Percentiles rank a stretch among this genome's conserved stretches.
Conservation (phyloP, 1,139 yeast species). For the Nakaseomyces uthaithaninus region DNA sequence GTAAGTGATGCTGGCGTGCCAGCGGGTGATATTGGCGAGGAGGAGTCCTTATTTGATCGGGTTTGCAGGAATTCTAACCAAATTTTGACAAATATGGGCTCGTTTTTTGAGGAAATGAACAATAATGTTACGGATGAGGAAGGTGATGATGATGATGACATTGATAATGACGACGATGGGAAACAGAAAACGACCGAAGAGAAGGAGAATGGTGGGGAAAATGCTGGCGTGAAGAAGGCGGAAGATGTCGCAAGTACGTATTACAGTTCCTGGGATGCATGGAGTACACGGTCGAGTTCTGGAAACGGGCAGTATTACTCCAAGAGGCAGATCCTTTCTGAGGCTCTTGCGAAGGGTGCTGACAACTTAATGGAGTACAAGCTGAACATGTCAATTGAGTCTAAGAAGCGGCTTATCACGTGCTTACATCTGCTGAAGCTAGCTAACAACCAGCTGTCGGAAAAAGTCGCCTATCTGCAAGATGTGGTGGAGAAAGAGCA, state of each 20-base stretch:
- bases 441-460: constrained; percentile 64
- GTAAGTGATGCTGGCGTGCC: not conserved
- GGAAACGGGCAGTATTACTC: constrained; percentile 10
- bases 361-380: constrained; percentile 30
- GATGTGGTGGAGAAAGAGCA: constrained; percentile 40
- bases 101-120: constrained; percentile 5
- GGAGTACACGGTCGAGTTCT: constrained; percentile 1
- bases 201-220: constrained; percentile 12
- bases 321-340: constrained; percentile 26
- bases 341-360: constrained; percentile 25
- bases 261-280: not conserved
- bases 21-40: not conserved
- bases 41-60: constrained; percentile 13
- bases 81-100: constrained; percentile 6
- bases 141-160: not conserved
- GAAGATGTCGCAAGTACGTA: not conserved
- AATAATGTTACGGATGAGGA: constrained; percentile 2
- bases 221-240: not conserved
- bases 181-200: constrained; percentile 18
- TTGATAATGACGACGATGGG: constrained; percentile 12
- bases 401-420: constrained; percentile 61
- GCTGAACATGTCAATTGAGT: constrained; percentile 48
- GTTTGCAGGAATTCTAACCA: constrained; percentile 17
- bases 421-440: constrained; percentile 65
- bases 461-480: constrained; percentile 57